Percentiles rank a stretch among this genome's conserved stretches.
Conservation (phyloP, 2,329 filamentous ascomycete genomes). For the Parafenestella ontariensis region DNA sequence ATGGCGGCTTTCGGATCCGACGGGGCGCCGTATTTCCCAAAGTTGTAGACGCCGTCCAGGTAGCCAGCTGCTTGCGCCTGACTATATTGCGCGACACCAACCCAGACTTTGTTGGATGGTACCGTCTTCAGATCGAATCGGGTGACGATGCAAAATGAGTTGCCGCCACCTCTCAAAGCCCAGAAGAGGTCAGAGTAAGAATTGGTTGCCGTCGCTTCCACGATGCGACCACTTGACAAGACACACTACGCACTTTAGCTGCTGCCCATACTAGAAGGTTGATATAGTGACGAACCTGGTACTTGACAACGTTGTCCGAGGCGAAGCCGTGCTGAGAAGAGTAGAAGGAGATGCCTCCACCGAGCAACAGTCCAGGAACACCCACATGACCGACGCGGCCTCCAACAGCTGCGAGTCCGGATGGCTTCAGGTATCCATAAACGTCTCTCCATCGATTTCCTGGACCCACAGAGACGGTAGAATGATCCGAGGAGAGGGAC, state of each 20-base stretch:
- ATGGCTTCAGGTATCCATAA: conserved; percentile 30
- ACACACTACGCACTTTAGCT: conserved; percentile 25
- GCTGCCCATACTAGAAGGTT: no score
- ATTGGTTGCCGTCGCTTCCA: conserved; percentile 26
- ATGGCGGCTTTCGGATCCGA: conserved; percentile 28
- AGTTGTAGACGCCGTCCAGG: conserved; percentile 30
- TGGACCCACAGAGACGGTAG: conserved; percentile 32
- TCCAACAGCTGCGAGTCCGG: conserved; percentile 32
- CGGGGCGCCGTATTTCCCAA: conserved; percentile 20
- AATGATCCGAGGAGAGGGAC: conserved; percentile 29
- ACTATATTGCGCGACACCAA: conserved; percentile 22
- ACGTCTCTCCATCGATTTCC: conserved; percentile 42
- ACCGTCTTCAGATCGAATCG: conserved; percentile 23
- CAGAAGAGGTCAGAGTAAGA: conserved; percentile 42
- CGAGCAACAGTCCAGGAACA: conserved; percentile 38
- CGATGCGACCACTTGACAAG: conserved; percentile 30
- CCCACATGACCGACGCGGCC: conserved; percentile 40
- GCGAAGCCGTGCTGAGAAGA: conserved; percentile 26
- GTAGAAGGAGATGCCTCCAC: conserved; percentile 32
- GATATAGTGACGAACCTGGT: conserved; percentile 11
- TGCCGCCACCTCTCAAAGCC: conserved; percentile 38
- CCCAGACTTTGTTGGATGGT: conserved; percentile 13
- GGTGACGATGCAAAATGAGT: conserved; percentile 33
- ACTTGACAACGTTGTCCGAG: conserved; percentile 32
- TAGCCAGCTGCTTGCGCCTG: conserved; percentile 18